A percentile compares a stretch with the other conserved stretches of the same genome.
Evolutionary conservation across 441 rosid species (phyloP).

Genomic region (Populus hybrid): DNA sequence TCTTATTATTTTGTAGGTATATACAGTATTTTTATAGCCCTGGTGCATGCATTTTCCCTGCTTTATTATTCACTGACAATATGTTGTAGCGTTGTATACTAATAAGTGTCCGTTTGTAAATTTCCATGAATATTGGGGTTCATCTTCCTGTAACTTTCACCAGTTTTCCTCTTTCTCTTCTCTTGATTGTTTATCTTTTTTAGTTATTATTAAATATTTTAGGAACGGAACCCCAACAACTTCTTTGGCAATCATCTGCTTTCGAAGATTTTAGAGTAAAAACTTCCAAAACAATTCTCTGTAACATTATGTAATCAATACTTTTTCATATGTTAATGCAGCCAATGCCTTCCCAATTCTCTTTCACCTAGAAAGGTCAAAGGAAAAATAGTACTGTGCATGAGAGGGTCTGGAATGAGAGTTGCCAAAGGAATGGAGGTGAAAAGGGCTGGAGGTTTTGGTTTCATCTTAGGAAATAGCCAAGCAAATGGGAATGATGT

Average conservation of each 20-base stretch:
- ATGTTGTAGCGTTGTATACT: too few relatives aligned
- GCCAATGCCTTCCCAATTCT: slow-evolving; percentile 63
- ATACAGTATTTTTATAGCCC: background rate
- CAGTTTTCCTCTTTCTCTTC: background rate
- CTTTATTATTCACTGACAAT: background rate
- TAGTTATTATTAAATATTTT: too few relatives aligned
- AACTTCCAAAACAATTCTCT: background rate
- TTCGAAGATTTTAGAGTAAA: background rate
- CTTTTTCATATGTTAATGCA: slow-evolving; percentile 14
- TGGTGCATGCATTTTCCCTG: background rate
- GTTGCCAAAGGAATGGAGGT: slow-evolving; percentile 61
- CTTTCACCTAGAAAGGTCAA: slow-evolving; percentile 48
- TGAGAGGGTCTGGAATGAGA: slow-evolving; percentile 50
- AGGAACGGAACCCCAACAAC: background rate
- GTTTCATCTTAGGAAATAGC: slow-evolving; percentile 54
- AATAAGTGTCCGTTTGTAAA: too few relatives aligned
- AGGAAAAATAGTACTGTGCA: slow-evolving; percentile 76
- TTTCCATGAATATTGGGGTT: background rate
- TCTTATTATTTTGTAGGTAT: background rate
- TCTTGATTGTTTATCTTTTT: background rate
- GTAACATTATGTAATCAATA: background rate
- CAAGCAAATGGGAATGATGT: slow-evolving; percentile 25
- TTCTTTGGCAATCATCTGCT: background rate
- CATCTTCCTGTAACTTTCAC: background rate
- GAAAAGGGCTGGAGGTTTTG: slow-evolving; percentile 73